phyloP scores from a whole-genome alignment of 257 asterid species.

The Ligustrum vulgare region DNA sequence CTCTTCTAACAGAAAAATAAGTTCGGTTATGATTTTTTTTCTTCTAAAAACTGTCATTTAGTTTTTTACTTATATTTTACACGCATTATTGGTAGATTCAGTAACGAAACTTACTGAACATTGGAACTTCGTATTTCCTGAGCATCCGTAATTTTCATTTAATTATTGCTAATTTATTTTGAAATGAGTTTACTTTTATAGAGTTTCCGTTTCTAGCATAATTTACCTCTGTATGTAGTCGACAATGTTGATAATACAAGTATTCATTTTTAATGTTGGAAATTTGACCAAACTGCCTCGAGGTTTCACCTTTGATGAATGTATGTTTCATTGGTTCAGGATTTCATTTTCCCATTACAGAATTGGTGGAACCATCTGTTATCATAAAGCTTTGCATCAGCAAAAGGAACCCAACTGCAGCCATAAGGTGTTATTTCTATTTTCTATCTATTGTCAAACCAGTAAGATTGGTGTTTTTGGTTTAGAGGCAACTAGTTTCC shows the following conservation, averaged over 20 bases:
- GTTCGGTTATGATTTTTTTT: not conserved
- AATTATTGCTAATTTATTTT: not conserved
- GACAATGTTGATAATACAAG: not conserved
- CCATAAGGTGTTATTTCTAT: slow-evolving; percentile 55
- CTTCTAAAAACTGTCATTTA: not conserved
- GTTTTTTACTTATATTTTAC: not conserved
- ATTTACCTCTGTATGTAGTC: not conserved
- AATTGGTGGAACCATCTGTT: slow-evolving; percentile 55
- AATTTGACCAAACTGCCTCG: not conserved
- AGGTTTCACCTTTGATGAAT: slow-evolving; percentile 18
- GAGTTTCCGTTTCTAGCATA: not conserved
- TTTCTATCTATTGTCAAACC: not conserved
- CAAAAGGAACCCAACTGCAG: slow-evolving; percentile 65
- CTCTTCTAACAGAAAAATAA: not conserved
- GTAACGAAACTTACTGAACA: too few relatives aligned
- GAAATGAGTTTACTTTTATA: not conserved
- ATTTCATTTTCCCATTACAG: slow-evolving; percentile 50
- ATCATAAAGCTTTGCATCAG: slow-evolving; percentile 62
- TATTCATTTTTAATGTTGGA: not conserved
- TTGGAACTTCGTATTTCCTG: too few relatives aligned
- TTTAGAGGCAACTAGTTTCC: slow-evolving; percentile 2
- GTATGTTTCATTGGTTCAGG: slow-evolving; percentile 49
- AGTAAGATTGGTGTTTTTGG: slow-evolving; percentile 11
- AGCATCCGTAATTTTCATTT: too few relatives aligned
- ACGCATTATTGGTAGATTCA: not conserved